phyloP scores from a whole-genome alignment of 768 basidiomycete genomes.

The Lactarius sp. region DNA sequence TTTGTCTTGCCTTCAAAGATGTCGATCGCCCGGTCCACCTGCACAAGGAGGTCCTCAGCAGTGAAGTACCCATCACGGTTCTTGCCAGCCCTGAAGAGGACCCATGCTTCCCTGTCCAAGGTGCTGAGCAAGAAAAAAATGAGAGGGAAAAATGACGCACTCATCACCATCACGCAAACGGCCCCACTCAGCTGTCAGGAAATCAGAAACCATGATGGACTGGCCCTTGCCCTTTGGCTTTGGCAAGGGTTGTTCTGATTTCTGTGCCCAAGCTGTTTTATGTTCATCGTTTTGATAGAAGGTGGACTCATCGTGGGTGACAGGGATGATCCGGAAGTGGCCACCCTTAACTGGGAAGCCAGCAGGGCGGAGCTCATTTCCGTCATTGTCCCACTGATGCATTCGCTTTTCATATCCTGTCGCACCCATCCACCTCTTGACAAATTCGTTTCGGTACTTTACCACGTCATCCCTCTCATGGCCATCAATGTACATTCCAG shows the following conservation, averaged over 20 bases:
- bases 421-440: conserved; percentile 28
- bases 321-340: no score
- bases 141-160: conserved; percentile 1
- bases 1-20: background rate
- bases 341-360: no score
- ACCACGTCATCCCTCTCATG: conserved; percentile 36
- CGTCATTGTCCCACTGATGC: no score
- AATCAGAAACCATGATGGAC: conserved; percentile 25
- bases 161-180: conserved; percentile 26
- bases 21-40: background rate
- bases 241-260: no score
- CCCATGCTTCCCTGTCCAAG: conserved; percentile 22
- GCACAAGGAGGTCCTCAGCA: conserved; percentile 1
- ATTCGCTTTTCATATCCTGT: no score
- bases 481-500: conserved; percentile 37
- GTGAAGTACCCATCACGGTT: conserved; percentile 33
- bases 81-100: conserved; percentile 33
- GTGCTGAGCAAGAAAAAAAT: no score
- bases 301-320: conserved; percentile 6
- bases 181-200: conserved; percentile 34
- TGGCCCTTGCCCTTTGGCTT: conserved; percentile 37
- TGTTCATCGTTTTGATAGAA: conserved; percentile 14
- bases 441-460: conserved; percentile 32
- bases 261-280: background rate
- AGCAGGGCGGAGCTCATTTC: no score